Base-by-base conservation (phyloP, 176 grass and related monocot genomes). In the Aegilops longissima region DNA sequence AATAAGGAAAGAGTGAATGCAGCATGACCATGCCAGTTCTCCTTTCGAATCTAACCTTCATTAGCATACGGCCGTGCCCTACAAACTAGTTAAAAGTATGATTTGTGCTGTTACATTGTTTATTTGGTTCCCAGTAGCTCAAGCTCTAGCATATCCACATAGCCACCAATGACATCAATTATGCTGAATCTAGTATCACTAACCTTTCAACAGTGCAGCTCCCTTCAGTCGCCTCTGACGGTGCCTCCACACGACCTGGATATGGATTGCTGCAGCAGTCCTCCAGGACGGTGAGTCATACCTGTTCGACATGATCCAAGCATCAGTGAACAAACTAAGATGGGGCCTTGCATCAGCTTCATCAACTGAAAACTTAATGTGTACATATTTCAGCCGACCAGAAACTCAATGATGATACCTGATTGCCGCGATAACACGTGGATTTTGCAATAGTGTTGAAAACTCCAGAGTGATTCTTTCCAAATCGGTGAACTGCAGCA, bases 241-340 rank as follows among this genome's bases (percentile, higher is more conserved):
- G 40, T 95, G 90, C 74, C 89, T 95, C 93, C 95, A 98, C n/a
- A 74, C 83, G 8, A 86, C 91, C 79, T 98, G 93, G 82, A 98
- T 95, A 27, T 83, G 68, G 14, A 72, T 82, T 24, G 93, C 95
- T 23, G 95, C 95, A 27, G 86, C 78, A 40, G 87, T 93, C 78
- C 88, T 82, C 93, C 95, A 98, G 78, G 92, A 95, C 0, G 90
- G 91, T 23, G 93, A 98, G 39, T 89, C 91, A 14, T 98, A 98
- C 70, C 93, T 98, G 80, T 80, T 35, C 52, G 27, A 80, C 16
- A 54, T 68, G 33, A 35, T 73, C 65, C 18, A 67, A 83, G 25
- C 65, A 79, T 89, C 73, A 54, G 76, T 27, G 1, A 0, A 64
- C 21, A 66, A 18, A 13, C 8, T 80, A 64, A 63, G 21, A 62